Evolutionary conservation across 352 stramenopile genomes (phyloP), one percentile per base, ranked within the genome.

Genomic region (Phytopythium chamaehyphon): DNA sequence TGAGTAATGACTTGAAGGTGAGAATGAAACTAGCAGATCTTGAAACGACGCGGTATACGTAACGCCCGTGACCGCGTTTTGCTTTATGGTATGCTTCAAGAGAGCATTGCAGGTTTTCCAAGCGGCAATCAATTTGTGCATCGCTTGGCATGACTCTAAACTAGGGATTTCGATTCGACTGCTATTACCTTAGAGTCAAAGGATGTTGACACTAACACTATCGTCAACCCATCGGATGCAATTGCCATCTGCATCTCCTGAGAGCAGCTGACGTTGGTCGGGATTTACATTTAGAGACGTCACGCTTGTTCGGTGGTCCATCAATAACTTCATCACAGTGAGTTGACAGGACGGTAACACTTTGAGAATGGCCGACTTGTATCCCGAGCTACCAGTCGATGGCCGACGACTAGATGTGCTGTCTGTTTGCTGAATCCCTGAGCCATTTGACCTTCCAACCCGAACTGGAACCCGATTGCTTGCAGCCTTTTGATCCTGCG

Each of bases 201-300:
- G 56, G 24, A 79, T 69, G 47, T 75, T 81, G 28, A 65, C 71
- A 36, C 71, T 84, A 43, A 87, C 65, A 51, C 79, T 93, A 45
- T 90, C 82, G 51, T 93, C 82, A 8, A 88, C 56, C 82, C 82
- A 92, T n/a, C 79, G 78, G 45, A 90, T 89, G 47, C 79, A 90
- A 24, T 73, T 71, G 0, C 82, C 82, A 35, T 89, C 78, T 0
- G 56, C 63, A 47, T 92, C 82, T 2, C 71, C 75, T 3, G 82
- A 89, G 24, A 89, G 52, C 8, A 92, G 36, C 52, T 92, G 79
- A 0, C 82, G 71, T 47, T 92, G 82, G 21, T 92, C 79, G 0
- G 40, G 21, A 12, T 72, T 68, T 10, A 92, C 43, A 5, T 64
- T 77, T 1, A 92, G 56, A 6, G 79, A 66, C 2, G 82, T 90